A percentile compares a stretch with the other conserved stretches of the same genome.
Evolutionary conservation across 1,284 basidiomycete genomes (phyloP).

Genomic region (Heliocybe sulcata): DNA sequence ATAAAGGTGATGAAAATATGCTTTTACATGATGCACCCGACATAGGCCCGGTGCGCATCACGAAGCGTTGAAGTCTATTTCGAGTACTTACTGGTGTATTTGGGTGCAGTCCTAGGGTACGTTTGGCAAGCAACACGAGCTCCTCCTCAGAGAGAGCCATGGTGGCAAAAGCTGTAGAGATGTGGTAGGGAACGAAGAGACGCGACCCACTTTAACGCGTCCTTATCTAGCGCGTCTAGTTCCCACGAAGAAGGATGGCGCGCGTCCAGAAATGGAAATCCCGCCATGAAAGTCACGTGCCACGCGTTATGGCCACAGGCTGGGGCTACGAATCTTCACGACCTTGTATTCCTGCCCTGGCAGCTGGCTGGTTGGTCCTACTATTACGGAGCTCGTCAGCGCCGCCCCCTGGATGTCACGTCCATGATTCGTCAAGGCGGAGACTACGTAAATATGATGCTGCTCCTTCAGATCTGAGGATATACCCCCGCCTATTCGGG

Average conservation of each 20-base stretch:
- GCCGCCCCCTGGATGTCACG: no score
- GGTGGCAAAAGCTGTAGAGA: neutral
- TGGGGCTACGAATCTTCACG: no score
- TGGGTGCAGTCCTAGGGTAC: neutral
- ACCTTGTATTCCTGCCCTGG: no score
- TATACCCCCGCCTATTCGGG: no score
- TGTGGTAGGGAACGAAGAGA: constrained; percentile 2
- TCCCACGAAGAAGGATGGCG: neutral
- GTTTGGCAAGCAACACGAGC: neutral
- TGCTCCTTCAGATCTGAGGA: no score
- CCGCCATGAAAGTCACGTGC: neutral
- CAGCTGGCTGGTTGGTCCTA: no score
- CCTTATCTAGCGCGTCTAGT: neutral
- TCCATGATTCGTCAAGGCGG: no score
- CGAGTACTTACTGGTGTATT: neutral
- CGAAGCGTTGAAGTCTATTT: neutral
- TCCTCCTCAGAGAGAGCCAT: neutral
- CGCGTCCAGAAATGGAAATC: neutral
- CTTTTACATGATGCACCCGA: neutral
- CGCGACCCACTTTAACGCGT: neutral
- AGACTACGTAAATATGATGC: no score
- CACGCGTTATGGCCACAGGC: no score
- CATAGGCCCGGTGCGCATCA: neutral
- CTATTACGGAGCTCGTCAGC: no score
- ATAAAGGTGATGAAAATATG: neutral